Base-by-base conservation (phyloP, 257 asterid genomes). In the Nemophila menziesii region DNA sequence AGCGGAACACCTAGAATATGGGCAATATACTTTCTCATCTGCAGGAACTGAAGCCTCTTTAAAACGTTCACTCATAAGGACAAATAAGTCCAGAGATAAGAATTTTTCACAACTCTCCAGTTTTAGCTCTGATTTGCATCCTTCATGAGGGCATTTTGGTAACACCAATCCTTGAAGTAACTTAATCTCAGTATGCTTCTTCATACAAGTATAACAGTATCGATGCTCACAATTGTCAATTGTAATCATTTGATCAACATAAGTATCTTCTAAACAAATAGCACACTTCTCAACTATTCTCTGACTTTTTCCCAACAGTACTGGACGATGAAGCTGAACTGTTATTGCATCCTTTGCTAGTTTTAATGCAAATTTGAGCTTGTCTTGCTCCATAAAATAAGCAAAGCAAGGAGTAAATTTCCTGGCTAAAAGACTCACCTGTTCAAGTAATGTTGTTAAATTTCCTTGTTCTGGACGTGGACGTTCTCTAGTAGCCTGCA, bases 161-260 rank as follows among this genome's bases (percentile, higher is more conserved):
- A 62, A 5, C 22, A 11, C 24, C 34, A 9, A 44, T 10, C 70
- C 70, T 9, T 56, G 74, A 55, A 62, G 86, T 65, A 79, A 60
- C 61, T 76, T 68, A 42, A 55, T 53, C 42, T 76, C 78, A 37
- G 60, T 78, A 39, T 79, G 80, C 23, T 53, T 67, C 5, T 68
- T 60, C 77, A 72, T 51, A 44, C 92, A 79, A 2, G 54, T 55
- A 61, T 54, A 62, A 50, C 82, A 79, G 63, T 66, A 79, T 14
- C 67, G 50, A 44, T 79, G 92, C 13, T 4, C 54, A 56, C 92
- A 79, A 22, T 55, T 69, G 16, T 56, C 33, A 51, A 69, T 52
- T 8, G 20, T 38, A 54, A 75, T 67, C 74, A 79, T 76, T 20
- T 47, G 64, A 53, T 57, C 66, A 23, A 37, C 14, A 33, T 52